Conservation (phyloP, 345 rosid species). For the Ceriops tagal region DNA sequence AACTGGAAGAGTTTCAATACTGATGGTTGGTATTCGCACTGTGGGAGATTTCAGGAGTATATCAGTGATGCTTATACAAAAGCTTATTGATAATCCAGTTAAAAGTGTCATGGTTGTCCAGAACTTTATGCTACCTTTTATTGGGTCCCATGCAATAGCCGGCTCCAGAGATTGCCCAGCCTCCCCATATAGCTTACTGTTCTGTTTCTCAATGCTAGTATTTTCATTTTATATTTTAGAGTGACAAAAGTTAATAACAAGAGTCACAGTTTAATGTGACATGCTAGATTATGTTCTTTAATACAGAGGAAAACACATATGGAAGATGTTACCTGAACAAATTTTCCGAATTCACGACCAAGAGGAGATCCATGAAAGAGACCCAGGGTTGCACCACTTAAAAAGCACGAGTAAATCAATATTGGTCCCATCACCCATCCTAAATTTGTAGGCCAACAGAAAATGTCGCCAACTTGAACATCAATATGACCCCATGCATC, state of each 20-base stretch:
- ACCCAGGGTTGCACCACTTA: constrained; percentile 78
- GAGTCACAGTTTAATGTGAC: neutral
- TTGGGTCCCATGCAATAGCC: neutral
- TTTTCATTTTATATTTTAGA: neutral
- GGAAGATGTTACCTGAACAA: constrained; percentile 54
- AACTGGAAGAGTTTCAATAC: neutral
- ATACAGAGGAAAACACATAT: neutral
- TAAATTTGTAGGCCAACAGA: constrained; percentile 93
- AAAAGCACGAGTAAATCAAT: constrained; percentile 55
- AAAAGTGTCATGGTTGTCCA: too few species aligned
- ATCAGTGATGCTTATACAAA: neutral
- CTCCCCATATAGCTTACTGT: neutral
- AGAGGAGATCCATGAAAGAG: constrained; percentile 92
- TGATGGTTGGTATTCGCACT: too few species aligned
- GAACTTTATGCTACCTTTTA: neutral
- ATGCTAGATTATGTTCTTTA: neutral
- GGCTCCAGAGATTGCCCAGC: neutral
- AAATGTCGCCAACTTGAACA: constrained; percentile 48
- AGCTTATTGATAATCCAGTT: too few species aligned
- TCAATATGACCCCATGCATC: constrained; percentile 70
- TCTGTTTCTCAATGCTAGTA: neutral
- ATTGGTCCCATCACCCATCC: constrained; percentile 97
- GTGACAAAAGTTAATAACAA: neutral
- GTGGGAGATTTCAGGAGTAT: neutral
- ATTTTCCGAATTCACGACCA: constrained; percentile 73